Evolutionary conservation across 768 basidiomycete species (phyloP), one percentile per base, ranked within the genome.

Genomic region (Hirschioporus abietinus): DNA sequence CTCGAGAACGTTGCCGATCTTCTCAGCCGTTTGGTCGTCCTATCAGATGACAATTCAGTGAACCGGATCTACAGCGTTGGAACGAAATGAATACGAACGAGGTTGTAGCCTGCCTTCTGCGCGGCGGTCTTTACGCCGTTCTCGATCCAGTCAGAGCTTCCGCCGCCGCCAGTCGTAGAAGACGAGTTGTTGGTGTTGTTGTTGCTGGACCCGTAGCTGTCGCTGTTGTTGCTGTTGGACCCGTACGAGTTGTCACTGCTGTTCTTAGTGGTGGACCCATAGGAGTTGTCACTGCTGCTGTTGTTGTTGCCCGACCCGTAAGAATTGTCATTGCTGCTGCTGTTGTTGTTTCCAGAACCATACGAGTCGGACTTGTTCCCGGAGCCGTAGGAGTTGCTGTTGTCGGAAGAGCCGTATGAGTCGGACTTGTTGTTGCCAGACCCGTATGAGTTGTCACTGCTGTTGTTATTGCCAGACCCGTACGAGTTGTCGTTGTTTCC

Each of bases 31-130:
- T 6, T 63, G 1, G 9, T 78, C 72, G 64, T 76, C 76, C 76
- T 76, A n/a, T 6, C 59, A 27, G 58, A 69, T 67, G 15, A 63
- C 9, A 63, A 66, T 24, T 59, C 35, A 27, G 63, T 67, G 30
- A 69, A 67, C n/a, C 64, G 67, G 17, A 69, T 35, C 52, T 64
- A 64, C 10, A 60, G 18, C 63, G 59, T 34, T n/a, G 62, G 27
- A 26, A 27, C 26, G 62, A 65, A 68, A 36, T 30, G 27, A 60
- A 59, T 10, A 76, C 82, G 63, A 66, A 86, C 84, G 18, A 85
- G 7, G 67, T 82, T 78, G 69, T 75, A 78, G 0, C 84, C 84
- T 30, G 78, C 78, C 71, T 80, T 78, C 66, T 75, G 65, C 7
- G 83, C 72, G 18, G 74, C 75, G 66, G 61, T 70, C 58, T 27